These are phyloP conservation scores for Scutellaria barbata DNA, from an alignment of 257 asterid species.

Conservation along the genomic window DNA sequence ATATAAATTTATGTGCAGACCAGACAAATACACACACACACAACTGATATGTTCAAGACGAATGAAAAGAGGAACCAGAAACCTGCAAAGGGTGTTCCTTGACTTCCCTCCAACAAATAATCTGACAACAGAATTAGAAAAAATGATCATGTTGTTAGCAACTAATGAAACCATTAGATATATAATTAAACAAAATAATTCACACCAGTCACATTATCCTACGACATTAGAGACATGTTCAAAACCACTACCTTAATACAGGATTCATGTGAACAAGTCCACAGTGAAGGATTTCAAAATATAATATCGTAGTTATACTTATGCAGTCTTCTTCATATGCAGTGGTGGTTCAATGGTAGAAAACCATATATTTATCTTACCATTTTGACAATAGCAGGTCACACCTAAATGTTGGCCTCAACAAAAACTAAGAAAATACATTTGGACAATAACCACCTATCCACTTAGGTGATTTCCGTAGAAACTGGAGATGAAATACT, in stretches of 20 bases:
- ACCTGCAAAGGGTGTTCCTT: slow-evolving; percentile 99
- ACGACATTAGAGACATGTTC: background rate
- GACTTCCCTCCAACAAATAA: slow-evolving; percentile 99
- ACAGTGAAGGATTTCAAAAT: background rate
- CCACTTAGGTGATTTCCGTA: slow-evolving; percentile 11
- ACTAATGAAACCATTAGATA: slow-evolving; percentile 29
- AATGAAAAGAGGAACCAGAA: slow-evolving; percentile 37
- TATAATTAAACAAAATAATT: slow-evolving; percentile 8
- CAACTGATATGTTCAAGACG: slow-evolving; percentile 22
- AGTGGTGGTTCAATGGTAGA: slow-evolving; percentile 25
- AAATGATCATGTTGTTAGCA: slow-evolving; percentile 36
- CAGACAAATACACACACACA: background rate
- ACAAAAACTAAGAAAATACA: slow-evolving; percentile 13
- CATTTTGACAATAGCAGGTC: background rate
- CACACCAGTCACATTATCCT: slow-evolving; percentile 12
- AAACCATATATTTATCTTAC: background rate
- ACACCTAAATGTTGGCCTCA: background rate
- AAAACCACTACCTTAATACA: background rate
- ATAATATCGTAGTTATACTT: slow-evolving; percentile 9
- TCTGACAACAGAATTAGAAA: slow-evolving; percentile 55
- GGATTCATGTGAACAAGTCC: slow-evolving; percentile 19
- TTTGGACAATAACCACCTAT: background rate
- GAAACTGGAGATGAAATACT: slow-evolving; percentile 22
- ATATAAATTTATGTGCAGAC: slow-evolving; percentile 26
- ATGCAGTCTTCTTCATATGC: slow-evolving; percentile 18